A percentile compares a stretch with the other conserved stretches of the same genome.
Conservation (phyloP, 768 basidiomycete genomes). For the Boletellus emodensis region DNA sequence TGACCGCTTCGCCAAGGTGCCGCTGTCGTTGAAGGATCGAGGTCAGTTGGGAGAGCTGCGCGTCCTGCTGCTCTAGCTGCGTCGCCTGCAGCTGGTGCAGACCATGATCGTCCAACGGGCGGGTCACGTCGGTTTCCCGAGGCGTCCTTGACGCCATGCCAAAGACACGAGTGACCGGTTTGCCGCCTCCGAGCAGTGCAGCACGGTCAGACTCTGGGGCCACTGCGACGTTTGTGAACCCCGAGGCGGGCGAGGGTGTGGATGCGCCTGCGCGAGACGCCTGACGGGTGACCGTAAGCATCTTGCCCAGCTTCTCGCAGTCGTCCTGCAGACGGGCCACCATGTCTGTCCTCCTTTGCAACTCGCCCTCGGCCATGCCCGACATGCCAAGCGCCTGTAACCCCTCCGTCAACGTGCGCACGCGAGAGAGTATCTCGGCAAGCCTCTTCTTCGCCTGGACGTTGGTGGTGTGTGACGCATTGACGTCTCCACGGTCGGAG, state of each 20-base stretch:
- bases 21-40: conserved; percentile 81
- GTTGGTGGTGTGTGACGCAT: conserved; percentile 71
- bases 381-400: conserved; percentile 58
- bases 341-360: conserved; percentile 85
- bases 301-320: conserved; percentile 80
- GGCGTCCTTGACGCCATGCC: conserved; percentile 55
- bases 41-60: conserved; percentile 73
- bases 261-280: conserved; percentile 37
- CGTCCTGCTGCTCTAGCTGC: conserved; percentile 82
- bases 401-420: conserved; percentile 66
- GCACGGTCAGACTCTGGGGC: conserved; percentile 58
- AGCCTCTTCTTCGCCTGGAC: conserved; percentile 85
- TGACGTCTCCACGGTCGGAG: conserved; percentile 67
- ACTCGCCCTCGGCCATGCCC: conserved; percentile 89
- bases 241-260: conserved; percentile 25
- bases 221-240: conserved; percentile 25
- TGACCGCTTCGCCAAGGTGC: conserved; percentile 83
- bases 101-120: conserved; percentile 83
- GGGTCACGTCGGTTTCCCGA: conserved; percentile 79
- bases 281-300: conserved; percentile 74
- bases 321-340: conserved; percentile 86
- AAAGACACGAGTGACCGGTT: conserved; percentile 70
- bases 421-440: conserved; percentile 69
- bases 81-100: conserved; percentile 73
- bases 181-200: conserved; percentile 55